phyloP scores from a whole-genome alignment of 257 asterid genomes.

The Eustoma russellianum region DNA sequence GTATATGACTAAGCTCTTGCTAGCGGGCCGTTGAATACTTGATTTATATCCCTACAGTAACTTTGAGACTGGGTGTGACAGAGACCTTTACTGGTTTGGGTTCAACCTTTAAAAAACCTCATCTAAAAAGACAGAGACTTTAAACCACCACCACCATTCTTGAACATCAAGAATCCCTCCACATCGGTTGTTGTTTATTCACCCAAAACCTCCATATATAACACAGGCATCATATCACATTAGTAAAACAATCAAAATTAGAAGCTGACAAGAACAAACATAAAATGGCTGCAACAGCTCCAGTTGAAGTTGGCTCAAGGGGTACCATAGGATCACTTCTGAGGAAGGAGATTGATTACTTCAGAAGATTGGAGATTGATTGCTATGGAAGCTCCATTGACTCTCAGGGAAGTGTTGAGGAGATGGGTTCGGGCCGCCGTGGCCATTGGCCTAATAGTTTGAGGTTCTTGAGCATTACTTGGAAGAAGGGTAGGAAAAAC shows the following conservation, averaged over 20 bases:
- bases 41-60: too few species aligned
- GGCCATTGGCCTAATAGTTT: conserved; percentile 46
- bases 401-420: conserved; percentile 20
- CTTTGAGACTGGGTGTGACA: too few species aligned
- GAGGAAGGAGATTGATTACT: conserved; percentile 73
- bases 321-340: conserved; percentile 85
- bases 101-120: too few species aligned
- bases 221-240: too few species aligned
- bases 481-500: conserved; percentile 66
- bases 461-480: conserved; percentile 25
- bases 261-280: too few species aligned
- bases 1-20: too few species aligned
- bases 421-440: conserved; percentile 19
- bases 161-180: conserved; percentile 9
- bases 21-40: too few species aligned
- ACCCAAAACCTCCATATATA: too few species aligned
- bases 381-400: conserved; percentile 12
- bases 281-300: conserved; percentile 28
- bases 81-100: too few species aligned
- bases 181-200: too few species aligned
- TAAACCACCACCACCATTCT: neutral
- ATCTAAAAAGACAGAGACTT: conserved; percentile 6
- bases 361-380: conserved; percentile 36
- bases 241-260: too few species aligned
- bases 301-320: conserved; percentile 56